phyloP scores from a whole-genome alignment of 257 asterid species.

The Gentiana macrophylla region DNA sequence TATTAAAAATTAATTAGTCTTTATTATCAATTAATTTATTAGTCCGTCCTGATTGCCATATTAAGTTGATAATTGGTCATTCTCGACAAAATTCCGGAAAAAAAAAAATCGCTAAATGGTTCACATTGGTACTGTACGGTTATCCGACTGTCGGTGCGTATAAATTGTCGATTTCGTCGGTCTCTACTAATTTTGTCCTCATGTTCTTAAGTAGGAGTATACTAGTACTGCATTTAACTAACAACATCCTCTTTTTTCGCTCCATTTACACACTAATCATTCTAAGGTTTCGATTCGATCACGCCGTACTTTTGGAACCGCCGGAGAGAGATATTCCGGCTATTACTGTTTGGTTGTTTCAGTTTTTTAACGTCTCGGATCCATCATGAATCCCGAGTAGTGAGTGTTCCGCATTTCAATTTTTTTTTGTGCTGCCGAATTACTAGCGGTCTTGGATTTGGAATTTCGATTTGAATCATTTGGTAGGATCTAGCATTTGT shows the following conservation, averaged over 20 bases:
- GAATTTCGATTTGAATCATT: too few species aligned
- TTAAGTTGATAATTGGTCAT: too few species aligned
- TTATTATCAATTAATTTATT: too few species aligned
- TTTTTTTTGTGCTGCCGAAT: too few species aligned
- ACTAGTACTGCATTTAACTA: neutral
- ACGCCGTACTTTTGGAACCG: constrained; percentile 10
- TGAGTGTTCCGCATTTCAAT: constrained; percentile 10
- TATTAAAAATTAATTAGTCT: too few species aligned
- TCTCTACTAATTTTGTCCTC: neutral
- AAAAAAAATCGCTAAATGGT: too few species aligned
- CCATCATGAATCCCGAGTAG: constrained; percentile 32
- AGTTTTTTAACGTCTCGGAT: neutral
- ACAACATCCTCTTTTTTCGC: neutral
- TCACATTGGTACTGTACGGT: too few species aligned
- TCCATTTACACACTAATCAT: constrained; percentile 6
- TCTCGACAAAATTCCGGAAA: too few species aligned
- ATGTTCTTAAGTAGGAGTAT: too few species aligned
- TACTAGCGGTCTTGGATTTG: too few species aligned
- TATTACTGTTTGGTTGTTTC: constrained; percentile 5
- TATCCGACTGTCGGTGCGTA: constrained; percentile 11
- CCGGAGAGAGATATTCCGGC: constrained; percentile 16
- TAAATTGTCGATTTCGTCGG: constrained; percentile 1
- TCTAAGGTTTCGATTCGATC: constrained; percentile 20
- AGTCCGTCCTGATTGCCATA: too few species aligned
- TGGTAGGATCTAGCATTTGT: too few species aligned